Percentiles rank a stretch among this genome's conserved stretches.
Conservation (phyloP, 257 asterid species). For the Voacanga thouarsii region DNA sequence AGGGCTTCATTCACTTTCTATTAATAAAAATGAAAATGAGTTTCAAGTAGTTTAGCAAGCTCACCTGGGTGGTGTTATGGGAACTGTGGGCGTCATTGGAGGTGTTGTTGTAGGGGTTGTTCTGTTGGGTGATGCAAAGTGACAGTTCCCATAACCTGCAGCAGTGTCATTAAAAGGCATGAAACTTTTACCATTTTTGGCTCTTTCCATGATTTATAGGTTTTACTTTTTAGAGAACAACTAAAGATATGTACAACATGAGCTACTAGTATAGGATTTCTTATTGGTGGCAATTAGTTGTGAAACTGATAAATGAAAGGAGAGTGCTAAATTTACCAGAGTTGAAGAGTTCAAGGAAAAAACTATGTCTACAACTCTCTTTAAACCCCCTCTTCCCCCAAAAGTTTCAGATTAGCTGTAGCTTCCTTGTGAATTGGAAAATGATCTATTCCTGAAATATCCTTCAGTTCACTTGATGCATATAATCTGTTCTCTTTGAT, state of each 20-base stretch:
- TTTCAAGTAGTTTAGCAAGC: constrained; percentile 6
- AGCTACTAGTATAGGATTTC: neutral
- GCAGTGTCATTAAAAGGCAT: constrained; percentile 4
- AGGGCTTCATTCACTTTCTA: constrained; percentile 9
- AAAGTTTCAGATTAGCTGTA: neutral
- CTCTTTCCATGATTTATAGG: neutral
- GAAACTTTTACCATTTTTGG: neutral
- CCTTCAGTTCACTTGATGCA: neutral
- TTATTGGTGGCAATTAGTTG: neutral
- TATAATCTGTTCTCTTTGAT: neutral
- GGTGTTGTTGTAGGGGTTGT: constrained; percentile 20
- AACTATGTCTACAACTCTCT: neutral
- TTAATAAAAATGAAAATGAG: neutral
- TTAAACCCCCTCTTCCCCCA: neutral
- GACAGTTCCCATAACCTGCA: constrained; percentile 87
- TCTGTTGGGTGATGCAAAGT: constrained; percentile 34
- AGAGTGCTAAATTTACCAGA: neutral
- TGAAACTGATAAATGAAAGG: too few relatives aligned
- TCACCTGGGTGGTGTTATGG: constrained; percentile 73
- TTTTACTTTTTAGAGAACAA: neutral
- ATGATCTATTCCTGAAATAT: neutral
- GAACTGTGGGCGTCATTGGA: constrained; percentile 23
- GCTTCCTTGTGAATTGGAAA: constrained; percentile 3
- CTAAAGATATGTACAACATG: neutral
- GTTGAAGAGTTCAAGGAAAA: neutral